Conservation (phyloP, 163 green algal species). For the Scenedesmus sp. region DNA sequence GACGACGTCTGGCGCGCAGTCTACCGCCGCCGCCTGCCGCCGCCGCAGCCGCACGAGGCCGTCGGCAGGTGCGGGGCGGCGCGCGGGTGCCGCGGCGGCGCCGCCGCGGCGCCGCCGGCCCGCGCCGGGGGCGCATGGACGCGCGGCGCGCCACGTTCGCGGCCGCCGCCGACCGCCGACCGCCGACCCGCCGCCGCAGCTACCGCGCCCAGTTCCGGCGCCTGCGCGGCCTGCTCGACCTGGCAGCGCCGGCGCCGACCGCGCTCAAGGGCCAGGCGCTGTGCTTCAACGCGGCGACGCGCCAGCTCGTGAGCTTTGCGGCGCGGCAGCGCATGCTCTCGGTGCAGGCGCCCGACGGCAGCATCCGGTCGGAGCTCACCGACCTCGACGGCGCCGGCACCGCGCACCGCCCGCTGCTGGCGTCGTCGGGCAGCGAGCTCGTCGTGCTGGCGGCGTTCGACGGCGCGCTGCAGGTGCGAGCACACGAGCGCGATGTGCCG, state of each 20-base stretch:
- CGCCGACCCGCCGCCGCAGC: neutral
- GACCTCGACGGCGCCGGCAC: conserved; percentile 5
- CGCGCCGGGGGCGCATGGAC: neutral
- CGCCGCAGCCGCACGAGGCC: conserved; percentile 1
- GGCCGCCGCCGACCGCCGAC: neutral
- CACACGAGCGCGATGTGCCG: neutral
- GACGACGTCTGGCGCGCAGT: conserved; percentile 24
- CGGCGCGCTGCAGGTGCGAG: conserved; percentile 25
- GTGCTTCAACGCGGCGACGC: conserved; percentile 29
- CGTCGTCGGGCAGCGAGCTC: neutral
- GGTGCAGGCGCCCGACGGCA: conserved; percentile 4
- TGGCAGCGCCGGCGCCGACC: neutral
- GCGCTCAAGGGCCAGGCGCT: conserved; percentile 28
- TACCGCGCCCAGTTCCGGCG: conserved; percentile 35
- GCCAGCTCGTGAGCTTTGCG: conserved; percentile 31
- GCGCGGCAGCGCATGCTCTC: conserved; percentile 26
- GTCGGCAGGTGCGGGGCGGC: conserved; percentile 11
- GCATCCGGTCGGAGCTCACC: neutral
- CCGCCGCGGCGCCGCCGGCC: neutral
- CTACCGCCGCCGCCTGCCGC: neutral
- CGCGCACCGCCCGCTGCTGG: conserved; percentile 18
- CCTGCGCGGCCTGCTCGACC: conserved; percentile 7
- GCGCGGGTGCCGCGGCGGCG: neutral
- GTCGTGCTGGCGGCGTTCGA: conserved; percentile 41
- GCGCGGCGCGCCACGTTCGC: neutral